A percentile compares a stretch with the other conserved stretches of the same genome.
These are phyloP conservation scores for Pyrrhoderma noxium DNA, from an alignment of 1,284 basidiomycete species.

Conservation along the genomic window DNA sequence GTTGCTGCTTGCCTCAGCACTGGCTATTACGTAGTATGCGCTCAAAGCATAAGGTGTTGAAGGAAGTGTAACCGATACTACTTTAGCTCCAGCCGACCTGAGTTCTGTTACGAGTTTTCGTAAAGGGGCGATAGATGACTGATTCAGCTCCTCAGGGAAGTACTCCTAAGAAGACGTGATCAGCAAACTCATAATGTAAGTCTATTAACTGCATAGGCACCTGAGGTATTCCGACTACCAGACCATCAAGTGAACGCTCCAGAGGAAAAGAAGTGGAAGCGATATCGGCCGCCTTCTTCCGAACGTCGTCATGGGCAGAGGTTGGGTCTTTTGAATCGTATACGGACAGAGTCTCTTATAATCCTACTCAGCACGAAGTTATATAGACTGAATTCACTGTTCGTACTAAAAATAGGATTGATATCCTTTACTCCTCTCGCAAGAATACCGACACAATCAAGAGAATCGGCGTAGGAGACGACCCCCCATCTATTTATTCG, in stretches of 20 bases:
- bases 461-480: constrained; percentile 87
- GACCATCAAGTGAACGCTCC: constrained; percentile 29
- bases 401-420: constrained; percentile 56
- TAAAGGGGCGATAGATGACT: constrained; percentile 40
- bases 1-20: constrained; percentile 92
- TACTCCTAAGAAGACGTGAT: constrained; percentile 50
- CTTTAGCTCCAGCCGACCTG: constrained; percentile 52
- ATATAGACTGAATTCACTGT: not conserved
- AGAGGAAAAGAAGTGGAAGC: constrained; percentile 17
- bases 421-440: constrained; percentile 47
- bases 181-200: constrained; percentile 23
- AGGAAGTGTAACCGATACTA: constrained; percentile 75
- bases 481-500: constrained; percentile 70
- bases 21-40: constrained; percentile 93
- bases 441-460: constrained; percentile 91
- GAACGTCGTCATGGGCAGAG: constrained; percentile 40
- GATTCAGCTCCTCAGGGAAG: constrained; percentile 67
- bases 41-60: constrained; percentile 75
- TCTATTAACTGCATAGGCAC: constrained; percentile 23
- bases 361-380: constrained; percentile 1
- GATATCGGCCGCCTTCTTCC: constrained; percentile 28
- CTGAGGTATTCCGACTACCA: constrained; percentile 54
- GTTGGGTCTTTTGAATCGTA: constrained; percentile 81
- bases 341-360: constrained; percentile 51
- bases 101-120: constrained; percentile 46